A percentile compares a stretch with the other conserved stretches of the same genome.
These are phyloP conservation scores for Ligustrum vulgare DNA, from an alignment of 257 asterid species.

Conservation along the genomic window DNA sequence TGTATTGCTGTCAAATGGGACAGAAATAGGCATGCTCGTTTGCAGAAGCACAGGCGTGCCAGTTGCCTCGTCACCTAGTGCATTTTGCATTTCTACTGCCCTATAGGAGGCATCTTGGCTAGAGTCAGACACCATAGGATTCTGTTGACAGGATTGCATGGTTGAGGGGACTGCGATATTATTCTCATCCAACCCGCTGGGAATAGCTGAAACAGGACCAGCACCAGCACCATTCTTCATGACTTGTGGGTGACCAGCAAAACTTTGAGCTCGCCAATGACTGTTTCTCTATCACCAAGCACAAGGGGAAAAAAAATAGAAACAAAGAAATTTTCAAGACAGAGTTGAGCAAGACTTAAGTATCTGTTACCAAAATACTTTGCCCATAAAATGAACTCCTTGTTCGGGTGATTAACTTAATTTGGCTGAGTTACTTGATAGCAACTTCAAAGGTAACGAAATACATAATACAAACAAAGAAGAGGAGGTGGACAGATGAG, in stretches of 20 bases:
- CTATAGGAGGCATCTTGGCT: constrained; percentile 48
- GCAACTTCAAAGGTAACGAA: not conserved
- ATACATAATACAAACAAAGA: constrained; percentile 1
- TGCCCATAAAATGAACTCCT: not conserved
- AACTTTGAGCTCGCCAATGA: constrained; percentile 81
- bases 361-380: not conserved
- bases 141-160: constrained; percentile 53
- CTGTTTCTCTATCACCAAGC: constrained; percentile 68
- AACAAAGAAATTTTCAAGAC: constrained; percentile 13
- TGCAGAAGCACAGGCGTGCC: constrained; percentile 47
- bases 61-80: constrained; percentile 46
- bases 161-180: constrained; percentile 41
- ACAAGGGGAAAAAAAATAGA: constrained; percentile 16
- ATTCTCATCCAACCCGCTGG: constrained; percentile 64
- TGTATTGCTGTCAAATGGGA: constrained; percentile 42
- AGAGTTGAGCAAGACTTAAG: constrained; percentile 4
- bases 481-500: not conserved
- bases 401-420: too few relatives aligned
- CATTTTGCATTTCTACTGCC: constrained; percentile 49
- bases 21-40: constrained; percentile 38
- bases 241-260: constrained; percentile 54
- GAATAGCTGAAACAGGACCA: constrained; percentile 41
- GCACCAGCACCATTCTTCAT: constrained; percentile 52
- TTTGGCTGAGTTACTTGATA: too few relatives aligned
- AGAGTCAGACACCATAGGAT: constrained; percentile 55